A percentile compares a stretch with the other conserved stretches of the same genome.
phyloP scores from a whole-genome alignment of 331 rosid genomes.

The Telfairia occidentalis region DNA sequence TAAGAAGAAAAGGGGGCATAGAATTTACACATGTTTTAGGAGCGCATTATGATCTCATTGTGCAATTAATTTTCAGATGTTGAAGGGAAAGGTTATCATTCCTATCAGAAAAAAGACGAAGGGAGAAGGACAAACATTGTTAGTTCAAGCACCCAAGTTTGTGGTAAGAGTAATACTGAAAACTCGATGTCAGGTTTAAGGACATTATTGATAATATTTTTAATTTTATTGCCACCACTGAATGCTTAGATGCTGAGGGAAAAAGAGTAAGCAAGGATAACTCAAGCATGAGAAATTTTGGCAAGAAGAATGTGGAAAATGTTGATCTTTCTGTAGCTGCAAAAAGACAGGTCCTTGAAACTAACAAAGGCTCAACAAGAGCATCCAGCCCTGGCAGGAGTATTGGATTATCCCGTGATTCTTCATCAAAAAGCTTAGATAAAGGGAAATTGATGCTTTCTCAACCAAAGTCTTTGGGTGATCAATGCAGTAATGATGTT shows the following conservation, averaged over 20 bases:
- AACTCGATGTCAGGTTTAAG: conserved; percentile 20
- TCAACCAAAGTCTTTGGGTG: conserved; percentile 29
- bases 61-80: conserved; percentile 9
- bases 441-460: conserved; percentile 43
- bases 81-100: conserved; percentile 21
- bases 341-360: conserved; percentile 64
- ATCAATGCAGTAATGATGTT: conserved; percentile 22
- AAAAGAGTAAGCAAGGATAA: conserved; percentile 23
- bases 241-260: conserved; percentile 43
- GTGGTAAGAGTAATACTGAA: conserved; percentile 54
- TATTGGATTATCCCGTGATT: conserved; percentile 44
- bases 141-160: conserved; percentile 29
- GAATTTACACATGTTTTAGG: neutral
- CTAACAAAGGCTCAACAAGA: conserved; percentile 50
- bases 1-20: neutral
- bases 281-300: conserved; percentile 32
- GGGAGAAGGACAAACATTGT: conserved; percentile 18
- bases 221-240: neutral
- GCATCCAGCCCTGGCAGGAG: conserved; percentile 43
- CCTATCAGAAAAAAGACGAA: conserved; percentile 4
- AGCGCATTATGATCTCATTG: neutral
- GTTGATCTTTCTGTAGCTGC: conserved; percentile 36
- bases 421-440: conserved; percentile 54
- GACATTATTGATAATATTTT: conserved; percentile 2
- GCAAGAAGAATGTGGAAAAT: conserved; percentile 52